A percentile compares a stretch with the other conserved stretches of the same genome.
Evolutionary conservation across 2,329 filamentous ascomycete genomes (phyloP).

Genomic region (Ophiosphaerella narmari): DNA sequence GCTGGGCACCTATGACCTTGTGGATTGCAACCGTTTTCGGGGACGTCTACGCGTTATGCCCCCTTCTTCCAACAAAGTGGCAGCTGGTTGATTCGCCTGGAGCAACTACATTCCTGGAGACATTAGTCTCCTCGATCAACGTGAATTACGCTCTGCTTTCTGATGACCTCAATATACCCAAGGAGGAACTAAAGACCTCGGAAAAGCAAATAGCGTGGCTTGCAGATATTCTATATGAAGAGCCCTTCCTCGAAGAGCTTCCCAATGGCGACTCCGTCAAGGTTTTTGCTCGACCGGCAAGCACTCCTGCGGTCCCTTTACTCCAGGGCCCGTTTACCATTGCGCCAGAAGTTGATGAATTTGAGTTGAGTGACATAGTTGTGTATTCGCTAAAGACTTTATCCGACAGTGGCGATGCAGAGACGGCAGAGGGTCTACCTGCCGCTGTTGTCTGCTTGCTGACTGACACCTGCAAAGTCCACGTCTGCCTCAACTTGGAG

Average conservation of each 20-base stretch:
- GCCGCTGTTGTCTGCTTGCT: slow-evolving; percentile 63
- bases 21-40: slow-evolving; percentile 96
- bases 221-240: slow-evolving; percentile 52
- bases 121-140: slow-evolving; percentile 80
- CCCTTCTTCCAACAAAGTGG: slow-evolving; percentile 86
- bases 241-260: slow-evolving; percentile 50
- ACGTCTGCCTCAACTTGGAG: slow-evolving; percentile 65
- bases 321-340: slow-evolving; percentile 66
- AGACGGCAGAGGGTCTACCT: slow-evolving; percentile 56
- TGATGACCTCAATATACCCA: slow-evolving; percentile 45
- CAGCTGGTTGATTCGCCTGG: slow-evolving; percentile 54
- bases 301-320: slow-evolving; percentile 60
- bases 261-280: slow-evolving; percentile 52
- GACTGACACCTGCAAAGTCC: slow-evolving; percentile 60
- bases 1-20: slow-evolving; percentile 93
- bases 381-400: slow-evolving; percentile 57
- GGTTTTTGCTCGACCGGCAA: slow-evolving; percentile 60
- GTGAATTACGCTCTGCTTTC: slow-evolving; percentile 58
- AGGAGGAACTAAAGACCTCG: slow-evolving; percentile 47
- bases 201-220: slow-evolving; percentile 66
- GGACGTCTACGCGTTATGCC: slow-evolving; percentile 91
- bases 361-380: slow-evolving; percentile 65
- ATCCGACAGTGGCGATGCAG: slow-evolving; percentile 57
- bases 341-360: slow-evolving; percentile 56
- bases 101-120: slow-evolving; percentile 74